Conservation (phyloP, 768 basidiomycete genomes). For the Mrakia frigida region DNA sequence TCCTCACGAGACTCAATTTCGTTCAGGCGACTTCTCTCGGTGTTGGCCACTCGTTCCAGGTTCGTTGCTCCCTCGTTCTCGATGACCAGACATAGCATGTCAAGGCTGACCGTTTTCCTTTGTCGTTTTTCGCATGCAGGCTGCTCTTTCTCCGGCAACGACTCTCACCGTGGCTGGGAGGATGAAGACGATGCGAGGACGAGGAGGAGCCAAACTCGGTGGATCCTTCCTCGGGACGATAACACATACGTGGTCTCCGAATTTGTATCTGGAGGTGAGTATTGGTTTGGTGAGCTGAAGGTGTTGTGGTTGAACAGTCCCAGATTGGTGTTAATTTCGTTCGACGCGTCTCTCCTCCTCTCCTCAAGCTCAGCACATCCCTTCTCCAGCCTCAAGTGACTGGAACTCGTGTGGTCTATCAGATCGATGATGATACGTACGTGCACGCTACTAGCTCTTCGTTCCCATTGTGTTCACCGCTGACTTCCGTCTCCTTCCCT, state of each 20-base stretch:
- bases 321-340: too few species aligned
- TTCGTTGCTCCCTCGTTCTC: background rate
- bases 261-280: slow-evolving; percentile 48
- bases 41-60: slow-evolving; percentile 24
- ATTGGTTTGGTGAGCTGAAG: too few species aligned
- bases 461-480: too few species aligned
- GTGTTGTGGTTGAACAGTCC: too few species aligned
- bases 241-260: slow-evolving; percentile 69
- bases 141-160: slow-evolving; percentile 8
- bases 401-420: slow-evolving; percentile 17
- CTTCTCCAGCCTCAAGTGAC: slow-evolving; percentile 20
- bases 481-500: background rate
- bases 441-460: background rate
- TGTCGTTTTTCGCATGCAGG: slow-evolving; percentile 11
- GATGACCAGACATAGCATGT: too few species aligned
- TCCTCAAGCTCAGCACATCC: slow-evolving; percentile 13
- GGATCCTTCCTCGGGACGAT: slow-evolving; percentile 63
- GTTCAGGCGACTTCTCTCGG: slow-evolving; percentile 22
- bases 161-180: slow-evolving; percentile 20
- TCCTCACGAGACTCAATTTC: slow-evolving; percentile 13
- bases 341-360: background rate
- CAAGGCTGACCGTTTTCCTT: too few species aligned
- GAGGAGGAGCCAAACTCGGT: slow-evolving; percentile 34
- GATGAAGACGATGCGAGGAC: background rate
- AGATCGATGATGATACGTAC: slow-evolving; percentile 30